Conservation (phyloP, 495 filamentous ascomycete genomes). For the Lasiosphaeriaceae sp. region DNA sequence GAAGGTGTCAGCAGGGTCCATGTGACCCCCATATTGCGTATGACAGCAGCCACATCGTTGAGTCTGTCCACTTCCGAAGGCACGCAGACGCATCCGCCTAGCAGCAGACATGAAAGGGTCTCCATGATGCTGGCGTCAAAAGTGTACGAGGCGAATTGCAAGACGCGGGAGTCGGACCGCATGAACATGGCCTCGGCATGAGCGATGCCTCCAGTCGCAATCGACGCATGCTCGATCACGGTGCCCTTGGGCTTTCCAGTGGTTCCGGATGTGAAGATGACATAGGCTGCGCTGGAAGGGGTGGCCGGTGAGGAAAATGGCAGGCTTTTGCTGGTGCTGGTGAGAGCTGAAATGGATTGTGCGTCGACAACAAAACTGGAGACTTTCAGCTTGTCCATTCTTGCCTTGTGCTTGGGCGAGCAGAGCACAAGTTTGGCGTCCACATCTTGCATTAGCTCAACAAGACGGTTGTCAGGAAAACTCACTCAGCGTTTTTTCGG, state of each 20-base stretch:
- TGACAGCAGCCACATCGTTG: slow-evolving; percentile 26
- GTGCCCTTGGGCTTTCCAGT: slow-evolving; percentile 42
- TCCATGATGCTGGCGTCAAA: slow-evolving; percentile 60
- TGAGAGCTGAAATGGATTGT: not conserved
- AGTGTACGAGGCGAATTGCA: slow-evolving; percentile 61
- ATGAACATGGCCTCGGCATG: slow-evolving; percentile 41
- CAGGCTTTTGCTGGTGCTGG: not conserved
- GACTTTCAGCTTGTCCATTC: slow-evolving; percentile 11
- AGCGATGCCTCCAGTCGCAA: slow-evolving; percentile 35
- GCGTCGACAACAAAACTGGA: slow-evolving; percentile 7
- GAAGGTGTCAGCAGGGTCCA: slow-evolving; percentile 45
- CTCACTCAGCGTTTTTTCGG: slow-evolving; percentile 47
- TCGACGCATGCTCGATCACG: slow-evolving; percentile 39
- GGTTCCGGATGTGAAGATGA: slow-evolving; percentile 55
- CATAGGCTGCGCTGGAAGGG: slow-evolving; percentile 39
- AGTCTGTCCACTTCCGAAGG: slow-evolving; percentile 31
- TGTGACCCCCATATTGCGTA: slow-evolving; percentile 22
- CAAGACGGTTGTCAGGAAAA: slow-evolving; percentile 49
- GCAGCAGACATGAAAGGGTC: slow-evolving; percentile 53
- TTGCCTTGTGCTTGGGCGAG: slow-evolving; percentile 38
- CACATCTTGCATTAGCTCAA: slow-evolving; percentile 25
- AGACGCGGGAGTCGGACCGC: slow-evolving; percentile 35
- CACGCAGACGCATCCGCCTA: slow-evolving; percentile 40
- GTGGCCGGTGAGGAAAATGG: slow-evolving; percentile 7
- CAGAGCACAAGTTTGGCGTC: slow-evolving; percentile 41